phyloP scores from a whole-genome alignment of 2,329 filamentous ascomycete species.

The Ceratocystis colombiana region DNA sequence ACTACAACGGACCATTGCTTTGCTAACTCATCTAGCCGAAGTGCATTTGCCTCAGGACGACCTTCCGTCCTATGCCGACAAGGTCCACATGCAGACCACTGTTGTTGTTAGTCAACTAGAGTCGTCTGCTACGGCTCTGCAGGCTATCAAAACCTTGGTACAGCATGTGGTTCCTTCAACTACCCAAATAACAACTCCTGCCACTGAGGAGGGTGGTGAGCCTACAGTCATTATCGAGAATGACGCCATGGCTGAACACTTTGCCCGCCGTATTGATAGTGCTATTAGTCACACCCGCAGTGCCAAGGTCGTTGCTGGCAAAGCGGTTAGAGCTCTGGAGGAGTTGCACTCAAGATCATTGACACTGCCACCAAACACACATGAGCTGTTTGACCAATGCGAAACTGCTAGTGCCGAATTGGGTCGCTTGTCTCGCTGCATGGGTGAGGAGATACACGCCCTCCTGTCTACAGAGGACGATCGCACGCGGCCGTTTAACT shows the following conservation, averaged over 20 bases:
- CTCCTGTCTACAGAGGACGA: conserved; percentile 61
- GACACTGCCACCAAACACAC: conserved; percentile 57
- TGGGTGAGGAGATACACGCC: conserved; percentile 55
- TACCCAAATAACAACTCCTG: conserved; percentile 4
- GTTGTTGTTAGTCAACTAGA: conserved; percentile 76
- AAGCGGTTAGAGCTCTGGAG: conserved; percentile 64
- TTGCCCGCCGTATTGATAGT: conserved; percentile 59
- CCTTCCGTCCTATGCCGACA: conserved; percentile 60
- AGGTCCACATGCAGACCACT: conserved; percentile 64
- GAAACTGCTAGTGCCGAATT: conserved; percentile 56
- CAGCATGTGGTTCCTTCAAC: conserved; percentile 44
- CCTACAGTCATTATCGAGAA: conserved; percentile 34
- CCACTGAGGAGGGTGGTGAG: conserved; percentile 18
- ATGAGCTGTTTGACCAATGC: conserved; percentile 58
- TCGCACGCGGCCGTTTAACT: conserved; percentile 55
- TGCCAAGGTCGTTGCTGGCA: conserved; percentile 71
- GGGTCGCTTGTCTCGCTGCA: conserved; percentile 53
- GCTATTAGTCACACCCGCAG: conserved; percentile 68
- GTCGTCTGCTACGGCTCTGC: conserved; percentile 58
- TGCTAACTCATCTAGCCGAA: conserved; percentile 78
- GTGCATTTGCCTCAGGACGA: conserved; percentile 63
- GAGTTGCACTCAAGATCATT: conserved; percentile 68
- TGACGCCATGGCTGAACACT: conserved; percentile 56
- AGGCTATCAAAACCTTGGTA: conserved; percentile 54
- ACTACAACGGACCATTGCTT: conserved; percentile 70